Percentiles rank a stretch among this genome's conserved stretches.
Conservation (phyloP, 352 stramenopile genomes). For the Lagenidium giganteum region DNA sequence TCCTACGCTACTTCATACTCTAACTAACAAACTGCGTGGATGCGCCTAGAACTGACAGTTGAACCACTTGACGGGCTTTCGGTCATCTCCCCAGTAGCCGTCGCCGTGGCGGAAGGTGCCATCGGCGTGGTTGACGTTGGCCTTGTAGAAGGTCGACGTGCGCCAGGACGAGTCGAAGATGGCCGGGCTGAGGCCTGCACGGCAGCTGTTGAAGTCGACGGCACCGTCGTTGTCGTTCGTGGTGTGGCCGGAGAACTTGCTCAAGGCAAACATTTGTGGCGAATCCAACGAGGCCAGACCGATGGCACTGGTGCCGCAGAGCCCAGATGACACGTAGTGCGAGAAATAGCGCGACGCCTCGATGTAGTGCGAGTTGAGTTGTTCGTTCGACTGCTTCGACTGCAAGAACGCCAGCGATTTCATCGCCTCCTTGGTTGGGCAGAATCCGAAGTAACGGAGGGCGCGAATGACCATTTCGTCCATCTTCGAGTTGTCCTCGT, state of each 20-base stretch:
- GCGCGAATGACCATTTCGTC: constrained; percentile 2
- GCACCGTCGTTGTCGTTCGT: constrained; percentile 24
- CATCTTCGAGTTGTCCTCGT: neutral
- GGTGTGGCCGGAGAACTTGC: constrained; percentile 14
- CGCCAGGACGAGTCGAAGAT: constrained; percentile 13
- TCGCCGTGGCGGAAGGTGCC: neutral
- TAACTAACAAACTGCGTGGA: too few species aligned
- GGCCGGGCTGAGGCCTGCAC: neutral
- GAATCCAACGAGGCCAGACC: constrained; percentile 19
- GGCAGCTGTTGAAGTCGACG: constrained; percentile 27
- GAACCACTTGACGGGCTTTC: constrained; percentile 3
- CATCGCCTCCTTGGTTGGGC: constrained; percentile 2
- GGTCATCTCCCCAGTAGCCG: neutral
- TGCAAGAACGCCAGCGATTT: constrained; percentile 3
- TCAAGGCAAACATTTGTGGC: constrained; percentile 10
- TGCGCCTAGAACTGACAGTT: constrained; percentile 3
- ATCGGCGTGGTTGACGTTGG: constrained; percentile 32
- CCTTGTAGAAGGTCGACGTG: constrained; percentile 23
- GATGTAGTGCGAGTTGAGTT: constrained; percentile 10
- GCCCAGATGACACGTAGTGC: constrained; percentile 2
- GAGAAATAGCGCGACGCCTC: constrained; percentile 1
- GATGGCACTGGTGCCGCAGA: constrained; percentile 23
- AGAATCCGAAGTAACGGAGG: neutral
- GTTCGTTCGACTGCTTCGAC: constrained; percentile 1
- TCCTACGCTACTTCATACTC: too few species aligned